A percentile compares a stretch with the other conserved stretches of the same genome.
Evolutionary conservation across 805 yeast species (phyloP).

Genomic region (Schwanniomyces yamadae): DNA sequence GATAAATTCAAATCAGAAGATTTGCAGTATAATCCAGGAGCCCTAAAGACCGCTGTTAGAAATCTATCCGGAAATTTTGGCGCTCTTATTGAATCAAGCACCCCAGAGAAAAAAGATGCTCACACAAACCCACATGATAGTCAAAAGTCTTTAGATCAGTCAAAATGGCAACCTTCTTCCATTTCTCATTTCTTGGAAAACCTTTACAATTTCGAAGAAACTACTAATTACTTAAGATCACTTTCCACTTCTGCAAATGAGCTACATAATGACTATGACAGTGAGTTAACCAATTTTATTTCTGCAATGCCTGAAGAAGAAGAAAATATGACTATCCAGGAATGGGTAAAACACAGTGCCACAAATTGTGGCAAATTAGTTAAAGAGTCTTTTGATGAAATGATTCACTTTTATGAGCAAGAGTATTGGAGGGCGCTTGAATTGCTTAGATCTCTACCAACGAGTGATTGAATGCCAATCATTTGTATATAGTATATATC

Average conservation of each 20-base stretch:
- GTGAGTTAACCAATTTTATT: constrained; percentile 61
- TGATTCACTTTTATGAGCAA: constrained; percentile 47
- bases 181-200: constrained; percentile 6
- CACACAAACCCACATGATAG: neutral
- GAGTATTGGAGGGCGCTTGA: constrained; percentile 54
- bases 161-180: constrained; percentile 4
- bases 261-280: constrained; percentile 62
- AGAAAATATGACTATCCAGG: constrained; percentile 63
- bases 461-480: constrained; percentile 14
- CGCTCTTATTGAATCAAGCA: constrained; percentile 15
- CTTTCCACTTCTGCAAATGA: constrained; percentile 38
- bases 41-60: neutral
- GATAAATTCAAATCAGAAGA: too few species aligned
- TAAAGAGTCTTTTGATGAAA: constrained; percentile 42
- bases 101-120: constrained; percentile 11
- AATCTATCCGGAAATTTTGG: constrained; percentile 10
- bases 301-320: constrained; percentile 70
- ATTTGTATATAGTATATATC: too few species aligned
- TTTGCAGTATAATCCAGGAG: too few species aligned
- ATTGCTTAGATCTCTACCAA: constrained; percentile 36
- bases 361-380: constrained; percentile 51
- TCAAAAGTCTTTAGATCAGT: neutral
- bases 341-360: constrained; percentile 65
- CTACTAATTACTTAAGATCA: constrained; percentile 32
- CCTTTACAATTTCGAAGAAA: constrained; percentile 30